Conservation (phyloP, 1,139 yeast genomes). For the Taiozyma sp. region DNA sequence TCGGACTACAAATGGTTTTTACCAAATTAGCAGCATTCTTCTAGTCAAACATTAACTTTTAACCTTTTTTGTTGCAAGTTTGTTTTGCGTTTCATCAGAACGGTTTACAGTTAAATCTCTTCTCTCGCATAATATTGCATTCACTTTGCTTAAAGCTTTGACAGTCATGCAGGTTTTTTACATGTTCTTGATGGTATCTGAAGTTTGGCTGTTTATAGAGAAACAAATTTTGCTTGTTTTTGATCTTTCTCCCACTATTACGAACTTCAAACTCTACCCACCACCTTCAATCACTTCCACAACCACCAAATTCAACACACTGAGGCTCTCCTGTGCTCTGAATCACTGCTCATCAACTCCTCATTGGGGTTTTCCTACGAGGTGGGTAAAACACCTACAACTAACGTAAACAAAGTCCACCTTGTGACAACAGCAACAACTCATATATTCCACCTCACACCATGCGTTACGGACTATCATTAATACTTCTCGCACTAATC, state of each 20-base stretch:
- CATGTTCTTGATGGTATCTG: neutral
- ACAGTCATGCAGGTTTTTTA: neutral
- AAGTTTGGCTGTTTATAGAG: neutral
- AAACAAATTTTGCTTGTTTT: neutral
- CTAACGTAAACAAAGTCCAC: neutral
- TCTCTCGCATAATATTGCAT: neutral
- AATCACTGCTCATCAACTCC: no score
- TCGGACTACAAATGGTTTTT: no score
- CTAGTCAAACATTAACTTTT: no score
- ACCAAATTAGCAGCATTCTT: no score
- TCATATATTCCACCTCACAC: no score
- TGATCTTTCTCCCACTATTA: neutral
- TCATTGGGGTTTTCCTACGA: no score
- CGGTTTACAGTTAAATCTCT: neutral
- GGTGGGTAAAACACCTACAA: no score
- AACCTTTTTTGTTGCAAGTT: neutral
- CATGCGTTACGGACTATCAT: neutral
- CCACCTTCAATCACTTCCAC: no score
- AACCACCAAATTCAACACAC: neutral
- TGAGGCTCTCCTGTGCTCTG: no score
- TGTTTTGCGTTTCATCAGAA: neutral
- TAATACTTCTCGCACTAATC: neutral
- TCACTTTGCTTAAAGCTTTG: neutral
- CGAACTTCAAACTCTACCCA: neutral
- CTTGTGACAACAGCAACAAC: no score